These are phyloP conservation scores for Dictyostelium firmibasis DNA, from an alignment of 78 protist genomes.

Conservation along the genomic window DNA sequence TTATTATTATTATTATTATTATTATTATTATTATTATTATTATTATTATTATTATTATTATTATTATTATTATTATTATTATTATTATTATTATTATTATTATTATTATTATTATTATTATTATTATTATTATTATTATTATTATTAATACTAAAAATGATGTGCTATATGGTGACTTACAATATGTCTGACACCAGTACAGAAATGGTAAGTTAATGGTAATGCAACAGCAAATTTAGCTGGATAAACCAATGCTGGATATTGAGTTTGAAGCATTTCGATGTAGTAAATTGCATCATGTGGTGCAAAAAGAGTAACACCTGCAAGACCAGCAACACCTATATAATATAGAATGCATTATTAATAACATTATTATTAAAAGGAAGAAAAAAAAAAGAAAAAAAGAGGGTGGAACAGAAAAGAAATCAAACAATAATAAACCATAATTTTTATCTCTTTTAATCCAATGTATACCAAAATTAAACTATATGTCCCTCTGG, in stretches of 20 bases:
- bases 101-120: not conserved
- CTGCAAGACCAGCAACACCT: slow-evolving; percentile 37
- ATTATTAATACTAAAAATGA: not conserved
- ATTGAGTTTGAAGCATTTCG: not conserved
- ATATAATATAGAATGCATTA: not conserved
- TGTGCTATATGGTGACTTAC: not conserved
- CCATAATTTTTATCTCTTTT: not conserved
- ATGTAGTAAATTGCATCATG: slow-evolving; percentile 40
- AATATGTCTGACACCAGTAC: slow-evolving; percentile 64
- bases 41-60: not conserved
- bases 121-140: not conserved
- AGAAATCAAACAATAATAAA: no score
- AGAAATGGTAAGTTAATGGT: slow-evolving; percentile 45
- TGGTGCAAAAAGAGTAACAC: slow-evolving; percentile 27
- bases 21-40: not conserved
- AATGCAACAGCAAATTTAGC: slow-evolving; percentile 36
- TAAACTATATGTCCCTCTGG: no score
- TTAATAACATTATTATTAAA: no score
- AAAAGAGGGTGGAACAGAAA: no score
- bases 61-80: not conserved
- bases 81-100: not conserved
- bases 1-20: not conserved
- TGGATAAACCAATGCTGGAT: slow-evolving; percentile 40
- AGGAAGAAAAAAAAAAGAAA: no score
- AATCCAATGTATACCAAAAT: not conserved